A percentile compares a stretch with the other conserved stretches of the same genome.
These are phyloP conservation scores for Apiospora hydei DNA, from an alignment of 2,329 filamentous ascomycete species.

Conservation along the genomic window DNA sequence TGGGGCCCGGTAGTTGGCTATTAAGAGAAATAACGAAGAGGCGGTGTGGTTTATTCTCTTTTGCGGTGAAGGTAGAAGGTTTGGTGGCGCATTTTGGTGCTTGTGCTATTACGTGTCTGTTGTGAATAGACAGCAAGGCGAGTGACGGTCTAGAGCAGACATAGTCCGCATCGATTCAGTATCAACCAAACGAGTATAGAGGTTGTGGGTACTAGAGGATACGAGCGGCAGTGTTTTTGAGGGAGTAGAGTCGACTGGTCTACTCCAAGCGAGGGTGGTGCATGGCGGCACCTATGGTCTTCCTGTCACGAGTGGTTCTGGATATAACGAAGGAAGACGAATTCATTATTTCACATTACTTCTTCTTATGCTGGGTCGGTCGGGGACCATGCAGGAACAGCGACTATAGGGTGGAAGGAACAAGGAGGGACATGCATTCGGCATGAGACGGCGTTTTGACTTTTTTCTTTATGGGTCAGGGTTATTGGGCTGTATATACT, in stretches of 20 bases:
- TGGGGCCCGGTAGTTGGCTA: not conserved
- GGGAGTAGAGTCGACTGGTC: not conserved
- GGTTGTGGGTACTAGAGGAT: constrained; percentile 6
- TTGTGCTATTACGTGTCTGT: not conserved
- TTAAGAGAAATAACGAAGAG: not conserved
- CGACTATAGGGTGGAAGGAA: not conserved
- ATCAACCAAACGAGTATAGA: not conserved
- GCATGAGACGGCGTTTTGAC: not conserved
- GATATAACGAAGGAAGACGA: not conserved
- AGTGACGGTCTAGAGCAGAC: not conserved
- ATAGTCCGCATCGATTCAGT: not conserved
- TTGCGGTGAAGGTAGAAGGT: not conserved
- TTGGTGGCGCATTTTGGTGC: not conserved
- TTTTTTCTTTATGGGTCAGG: not conserved
- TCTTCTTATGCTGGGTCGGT: not conserved
- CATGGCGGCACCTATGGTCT: not conserved
- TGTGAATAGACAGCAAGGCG: constrained; percentile 8
- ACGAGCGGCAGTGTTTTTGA: not conserved
- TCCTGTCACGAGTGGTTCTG: not conserved
- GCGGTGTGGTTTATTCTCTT: not conserved
- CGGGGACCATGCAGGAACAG: not conserved
- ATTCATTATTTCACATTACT: not conserved
- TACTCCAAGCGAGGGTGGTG: not conserved
- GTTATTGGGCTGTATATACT: not conserved
- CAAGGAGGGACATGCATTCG: not conserved